These are phyloP conservation scores for Sporothrix sp. DNA, from an alignment of 2,329 filamentous ascomycete species.

Conservation along the genomic window DNA sequence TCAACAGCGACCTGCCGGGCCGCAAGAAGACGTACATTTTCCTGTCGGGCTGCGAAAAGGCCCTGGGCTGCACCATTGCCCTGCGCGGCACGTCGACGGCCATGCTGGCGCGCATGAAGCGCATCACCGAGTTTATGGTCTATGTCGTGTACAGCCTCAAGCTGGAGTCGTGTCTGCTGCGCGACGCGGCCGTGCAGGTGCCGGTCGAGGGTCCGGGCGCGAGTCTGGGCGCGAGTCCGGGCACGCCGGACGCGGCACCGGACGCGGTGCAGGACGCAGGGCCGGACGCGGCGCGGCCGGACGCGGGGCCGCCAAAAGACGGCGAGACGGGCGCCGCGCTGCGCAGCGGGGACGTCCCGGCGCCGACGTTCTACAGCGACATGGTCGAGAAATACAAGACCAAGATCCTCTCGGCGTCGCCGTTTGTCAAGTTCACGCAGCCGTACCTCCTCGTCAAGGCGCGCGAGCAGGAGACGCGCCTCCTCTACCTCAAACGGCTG, in stretches of 20 bases:
- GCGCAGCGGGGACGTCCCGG: conserved; percentile 66
- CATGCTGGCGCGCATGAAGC: conserved; percentile 70
- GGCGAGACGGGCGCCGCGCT: conserved; percentile 38
- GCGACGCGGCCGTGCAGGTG: conserved; percentile 82
- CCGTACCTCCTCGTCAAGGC: conserved; percentile 89
- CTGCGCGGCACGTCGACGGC: conserved; percentile 69
- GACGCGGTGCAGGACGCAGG: no score
- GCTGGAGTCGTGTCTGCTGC: conserved; percentile 86
- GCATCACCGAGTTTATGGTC: conserved; percentile 96
- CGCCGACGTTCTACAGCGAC: conserved; percentile 89
- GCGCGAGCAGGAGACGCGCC: conserved; percentile 76
- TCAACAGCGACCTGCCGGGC: conserved; percentile 63
- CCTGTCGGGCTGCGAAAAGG: conserved; percentile 77
- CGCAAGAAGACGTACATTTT: conserved; percentile 94
- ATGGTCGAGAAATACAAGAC: conserved; percentile 91
- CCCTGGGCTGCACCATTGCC: conserved; percentile 90
- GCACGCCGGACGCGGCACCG: no score
- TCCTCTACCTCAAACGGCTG: conserved; percentile 72
- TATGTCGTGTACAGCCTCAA: conserved; percentile 98
- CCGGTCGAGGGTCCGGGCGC: no score
- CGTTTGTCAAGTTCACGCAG: conserved; percentile 90
- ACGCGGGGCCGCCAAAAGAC: no score
- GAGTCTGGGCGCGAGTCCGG: no score
- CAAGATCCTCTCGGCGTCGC: conserved; percentile 86
- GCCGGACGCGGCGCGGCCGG: no score